phyloP scores from a whole-genome alignment of 257 asterid species.

The Leonotis leonurus region DNA sequence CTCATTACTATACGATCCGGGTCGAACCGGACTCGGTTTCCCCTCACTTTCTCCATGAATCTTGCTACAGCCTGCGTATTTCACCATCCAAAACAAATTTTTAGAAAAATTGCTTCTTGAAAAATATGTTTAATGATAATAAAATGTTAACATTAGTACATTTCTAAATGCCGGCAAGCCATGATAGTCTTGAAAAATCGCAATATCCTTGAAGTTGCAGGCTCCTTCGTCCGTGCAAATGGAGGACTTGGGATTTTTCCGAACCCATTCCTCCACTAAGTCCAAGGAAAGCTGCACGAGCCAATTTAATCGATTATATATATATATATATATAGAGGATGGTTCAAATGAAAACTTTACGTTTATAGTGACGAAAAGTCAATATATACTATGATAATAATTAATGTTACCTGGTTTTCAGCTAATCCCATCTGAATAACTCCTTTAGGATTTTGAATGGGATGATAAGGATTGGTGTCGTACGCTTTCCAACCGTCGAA shows the following conservation, averaged over 20 bases:
- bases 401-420: slow-evolving; percentile 48
- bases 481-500: slow-evolving; percentile 79
- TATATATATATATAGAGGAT: too few species aligned
- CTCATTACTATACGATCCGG: slow-evolving; percentile 70
- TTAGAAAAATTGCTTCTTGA: too few species aligned
- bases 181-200: slow-evolving; percentile 61
- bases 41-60: slow-evolving; percentile 79
- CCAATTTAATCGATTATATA: too few species aligned
- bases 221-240: slow-evolving; percentile 56
- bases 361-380: too few species aligned
- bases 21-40: slow-evolving; percentile 56
- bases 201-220: slow-evolving; percentile 44
- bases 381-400: too few species aligned
- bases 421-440: slow-evolving; percentile 74
- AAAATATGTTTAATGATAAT: neutral
- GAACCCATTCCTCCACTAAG: slow-evolving; percentile 54
- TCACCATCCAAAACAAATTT: too few species aligned
- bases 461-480: slow-evolving; percentile 53
- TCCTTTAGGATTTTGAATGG: slow-evolving; percentile 39
- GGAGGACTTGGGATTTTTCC: slow-evolving; percentile 49
- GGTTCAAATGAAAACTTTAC: too few species aligned
- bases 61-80: slow-evolving; percentile 84
- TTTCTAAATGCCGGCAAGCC: slow-evolving; percentile 75
- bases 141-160: slow-evolving; percentile 28
- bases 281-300: slow-evolving; percentile 63